phyloP scores from a whole-genome alignment of 108 stramenopile species.

The Hondaea fermentalgiana region DNA sequence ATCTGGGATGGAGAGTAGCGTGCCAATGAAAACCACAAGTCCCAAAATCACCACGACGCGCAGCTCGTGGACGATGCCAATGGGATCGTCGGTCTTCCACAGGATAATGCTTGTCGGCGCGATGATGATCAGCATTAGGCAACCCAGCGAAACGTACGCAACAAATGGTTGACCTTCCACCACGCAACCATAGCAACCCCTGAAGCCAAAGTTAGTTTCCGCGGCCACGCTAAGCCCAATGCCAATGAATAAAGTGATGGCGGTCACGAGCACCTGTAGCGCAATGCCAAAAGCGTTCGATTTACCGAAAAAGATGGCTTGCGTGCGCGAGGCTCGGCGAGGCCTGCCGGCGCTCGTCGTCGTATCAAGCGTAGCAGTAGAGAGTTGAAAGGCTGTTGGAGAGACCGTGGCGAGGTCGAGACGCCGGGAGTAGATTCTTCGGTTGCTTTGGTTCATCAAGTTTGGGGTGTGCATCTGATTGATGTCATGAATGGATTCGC shows the following conservation, averaged over 20 bases:
- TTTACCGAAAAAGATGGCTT: neutral
- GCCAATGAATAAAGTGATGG: neutral
- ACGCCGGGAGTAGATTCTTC: neutral
- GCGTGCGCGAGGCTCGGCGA: neutral
- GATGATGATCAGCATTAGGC: neutral
- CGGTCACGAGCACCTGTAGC: neutral
- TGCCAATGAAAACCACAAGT: neutral
- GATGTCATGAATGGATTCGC: neutral
- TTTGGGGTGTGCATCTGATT: neutral
- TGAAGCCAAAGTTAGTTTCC: neutral
- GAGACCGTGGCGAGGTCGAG: neutral
- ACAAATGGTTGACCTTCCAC: neutral
- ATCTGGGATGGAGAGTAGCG: neutral
- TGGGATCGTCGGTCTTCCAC: neutral
- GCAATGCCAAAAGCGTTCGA: neutral
- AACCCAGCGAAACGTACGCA: neutral
- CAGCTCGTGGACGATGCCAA: neutral
- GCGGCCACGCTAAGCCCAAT: neutral
- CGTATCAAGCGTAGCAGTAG: neutral
- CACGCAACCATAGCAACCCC: neutral
- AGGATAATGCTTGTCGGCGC: neutral
- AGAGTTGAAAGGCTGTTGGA: neutral
- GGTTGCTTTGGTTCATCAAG: neutral
- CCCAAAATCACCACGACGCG: neutral
- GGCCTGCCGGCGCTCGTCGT: neutral